These are phyloP conservation scores for Avena sativa DNA, from an alignment of 176 grass and related monocot species.

Conservation along the genomic window DNA sequence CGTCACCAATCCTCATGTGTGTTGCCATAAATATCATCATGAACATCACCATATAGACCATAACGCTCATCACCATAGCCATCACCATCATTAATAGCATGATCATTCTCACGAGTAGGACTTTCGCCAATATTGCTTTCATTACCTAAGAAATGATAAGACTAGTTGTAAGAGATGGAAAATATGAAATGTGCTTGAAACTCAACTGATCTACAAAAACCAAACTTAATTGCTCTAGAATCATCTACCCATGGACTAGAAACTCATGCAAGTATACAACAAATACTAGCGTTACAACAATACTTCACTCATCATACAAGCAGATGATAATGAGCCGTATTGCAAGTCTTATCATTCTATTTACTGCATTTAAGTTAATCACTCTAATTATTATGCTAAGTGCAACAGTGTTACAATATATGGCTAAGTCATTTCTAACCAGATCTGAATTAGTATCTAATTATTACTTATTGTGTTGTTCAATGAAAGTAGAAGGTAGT, in stretches of 20 bases:
- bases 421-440: slow-evolving; percentile 8
- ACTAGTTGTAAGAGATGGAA: too few relatives aligned
- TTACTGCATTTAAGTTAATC: too few relatives aligned
- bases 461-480: slow-evolving; percentile 35
- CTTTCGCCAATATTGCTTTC: background rate
- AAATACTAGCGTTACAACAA: too few relatives aligned
- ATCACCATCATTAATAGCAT: background rate
- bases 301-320: too few relatives aligned
- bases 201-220: too few relatives aligned
- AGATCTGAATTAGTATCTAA: slow-evolving; percentile 37
- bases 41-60: background rate
- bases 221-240: too few relatives aligned
- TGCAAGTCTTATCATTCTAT: too few relatives aligned
- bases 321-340: background rate
- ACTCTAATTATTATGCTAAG: background rate
- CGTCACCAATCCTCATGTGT: background rate
- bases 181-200: too few relatives aligned
- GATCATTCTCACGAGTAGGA: background rate
- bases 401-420: slow-evolving; percentile 4
- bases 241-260: too few relatives aligned
- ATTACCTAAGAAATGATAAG: background rate
- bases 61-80: background rate
- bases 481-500: slow-evolving; percentile 23
- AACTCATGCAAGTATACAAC: too few relatives aligned
- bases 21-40: too few relatives aligned